Conservation (phyloP, 2,329 filamentous ascomycete species). For the Microdochium bolleyi region DNA sequence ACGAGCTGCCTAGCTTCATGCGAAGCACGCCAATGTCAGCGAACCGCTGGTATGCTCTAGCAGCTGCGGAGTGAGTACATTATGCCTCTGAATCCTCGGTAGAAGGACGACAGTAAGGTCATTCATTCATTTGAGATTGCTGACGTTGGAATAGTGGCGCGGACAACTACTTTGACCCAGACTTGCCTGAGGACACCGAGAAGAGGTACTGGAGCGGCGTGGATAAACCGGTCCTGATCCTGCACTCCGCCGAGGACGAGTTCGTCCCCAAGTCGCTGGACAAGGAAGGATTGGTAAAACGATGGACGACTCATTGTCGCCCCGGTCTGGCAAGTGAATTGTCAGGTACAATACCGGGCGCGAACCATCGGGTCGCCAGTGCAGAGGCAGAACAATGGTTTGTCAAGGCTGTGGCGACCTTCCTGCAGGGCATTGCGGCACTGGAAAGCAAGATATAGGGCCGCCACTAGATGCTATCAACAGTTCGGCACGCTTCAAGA, state of each 20-base stretch:
- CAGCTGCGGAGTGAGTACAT: conserved; percentile 37
- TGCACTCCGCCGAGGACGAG: conserved; percentile 61
- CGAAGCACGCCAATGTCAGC: conserved; percentile 38
- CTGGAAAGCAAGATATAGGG: neutral
- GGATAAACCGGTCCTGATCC: conserved; percentile 50
- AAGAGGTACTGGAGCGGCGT: conserved; percentile 58
- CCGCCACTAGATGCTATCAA: neutral
- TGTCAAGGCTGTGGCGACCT: conserved; percentile 35
- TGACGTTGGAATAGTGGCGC: conserved; percentile 42
- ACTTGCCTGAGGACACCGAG: conserved; percentile 40
- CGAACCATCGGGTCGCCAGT: conserved; percentile 40
- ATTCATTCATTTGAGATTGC: no score
- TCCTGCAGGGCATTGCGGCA: conserved; percentile 25
- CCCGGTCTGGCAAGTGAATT: conserved; percentile 36
- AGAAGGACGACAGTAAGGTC: no score
- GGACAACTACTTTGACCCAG: conserved; percentile 67
- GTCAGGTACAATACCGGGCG: conserved; percentile 44
- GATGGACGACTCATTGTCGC: conserved; percentile 42
- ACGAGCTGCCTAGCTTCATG: conserved; percentile 30
- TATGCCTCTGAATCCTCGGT: no score
- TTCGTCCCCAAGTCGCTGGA: conserved; percentile 52
- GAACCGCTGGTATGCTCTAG: conserved; percentile 42
- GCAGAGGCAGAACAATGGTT: conserved; percentile 40
- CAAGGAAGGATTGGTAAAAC: conserved; percentile 45
- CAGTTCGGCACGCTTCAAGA: neutral